phyloP scores from a whole-genome alignment of 2,329 filamentous ascomycete species.

The Alternaria alternata region DNA sequence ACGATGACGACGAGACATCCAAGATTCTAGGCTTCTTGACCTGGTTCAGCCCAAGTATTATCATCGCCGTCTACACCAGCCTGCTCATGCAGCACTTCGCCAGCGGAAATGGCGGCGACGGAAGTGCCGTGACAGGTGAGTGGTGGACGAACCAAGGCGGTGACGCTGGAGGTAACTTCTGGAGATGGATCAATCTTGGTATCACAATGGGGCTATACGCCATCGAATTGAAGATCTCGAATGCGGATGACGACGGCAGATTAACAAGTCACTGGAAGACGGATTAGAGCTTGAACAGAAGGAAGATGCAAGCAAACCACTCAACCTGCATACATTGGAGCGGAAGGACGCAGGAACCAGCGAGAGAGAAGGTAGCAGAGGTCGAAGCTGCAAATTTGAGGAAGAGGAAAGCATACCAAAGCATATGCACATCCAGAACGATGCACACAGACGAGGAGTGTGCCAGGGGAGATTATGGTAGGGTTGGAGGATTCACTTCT shows the following conservation, averaged over 20 bases:
- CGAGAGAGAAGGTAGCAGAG: neutral
- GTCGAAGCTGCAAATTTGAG: neutral
- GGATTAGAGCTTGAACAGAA: conserved; percentile 62
- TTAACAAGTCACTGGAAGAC: conserved; percentile 89
- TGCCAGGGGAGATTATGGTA: neutral
- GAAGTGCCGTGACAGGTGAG: conserved; percentile 59
- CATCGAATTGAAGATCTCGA: conserved; percentile 86
- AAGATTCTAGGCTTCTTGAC: conserved; percentile 83
- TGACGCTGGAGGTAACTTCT: conserved; percentile 82
- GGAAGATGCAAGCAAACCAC: neutral
- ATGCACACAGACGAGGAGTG: neutral
- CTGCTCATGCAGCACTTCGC: conserved; percentile 95
- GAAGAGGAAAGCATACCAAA: neutral
- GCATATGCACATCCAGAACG: neutral
- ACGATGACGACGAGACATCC: conserved; percentile 84
- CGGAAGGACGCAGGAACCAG: neutral
- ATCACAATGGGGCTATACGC: conserved; percentile 90
- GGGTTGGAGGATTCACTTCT: conserved; percentile 1
- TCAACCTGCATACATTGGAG: neutral
- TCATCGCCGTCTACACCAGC: conserved; percentile 96
- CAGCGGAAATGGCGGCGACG: conserved; percentile 62
- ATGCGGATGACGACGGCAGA: conserved; percentile 77
- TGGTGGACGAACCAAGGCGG: conserved; percentile 89
- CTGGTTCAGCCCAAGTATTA: conserved; percentile 93
- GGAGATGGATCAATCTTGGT: conserved; percentile 92